Evolutionary conservation across 805 yeast species (phyloP), one percentile per base, ranked within the genome.

Genomic region (Cyberlindnera xishuangbannaensis): DNA sequence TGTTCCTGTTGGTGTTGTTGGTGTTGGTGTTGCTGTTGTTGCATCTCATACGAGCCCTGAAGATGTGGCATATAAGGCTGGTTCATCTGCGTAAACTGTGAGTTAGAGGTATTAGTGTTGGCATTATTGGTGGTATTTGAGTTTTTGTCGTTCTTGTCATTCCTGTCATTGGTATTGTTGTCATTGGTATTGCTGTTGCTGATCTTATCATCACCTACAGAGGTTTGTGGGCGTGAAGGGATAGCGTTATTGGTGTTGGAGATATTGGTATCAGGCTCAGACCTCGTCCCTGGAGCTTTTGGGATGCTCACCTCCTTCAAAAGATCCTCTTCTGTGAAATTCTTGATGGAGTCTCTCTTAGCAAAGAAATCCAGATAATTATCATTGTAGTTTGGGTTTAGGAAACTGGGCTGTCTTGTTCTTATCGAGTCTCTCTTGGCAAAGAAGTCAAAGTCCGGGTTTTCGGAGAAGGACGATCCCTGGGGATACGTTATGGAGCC

Each of bases 271-370:
- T 46, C 53, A 9, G 51, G 45, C 27, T 46, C 53, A 2, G 51
- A 41, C 32, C 42, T 47, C 3, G 52, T 41, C 13, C 38, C 47
- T 24, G 41, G 36, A 6, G 27, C 49, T 37, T 35, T 34, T 33
- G 25, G 31, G n/a, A 45, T 28, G 14, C 34, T 21, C 13, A 26
- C 36, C 11, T 37, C 41, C 18, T 37, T 41, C 37, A 32, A 28
- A 24, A 30, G 18, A 7, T 42, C 43, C n/a, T 39, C 46, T 18
- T 39, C 43, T 9, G 31, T 22, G 8, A 36, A 6, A 18, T 43
- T 41, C 32, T 51, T 51, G 7, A 51, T 38, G 2, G 56, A 52
- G 36, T 52, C 56, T 33, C 54, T 47, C 27, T 50, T 51, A 2
- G 51, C 36, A 26, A 51, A 51, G 27, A 50, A 39, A 22, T 51